Conservation (phyloP, 345 rosid species). For the Salix suchowensis region DNA sequence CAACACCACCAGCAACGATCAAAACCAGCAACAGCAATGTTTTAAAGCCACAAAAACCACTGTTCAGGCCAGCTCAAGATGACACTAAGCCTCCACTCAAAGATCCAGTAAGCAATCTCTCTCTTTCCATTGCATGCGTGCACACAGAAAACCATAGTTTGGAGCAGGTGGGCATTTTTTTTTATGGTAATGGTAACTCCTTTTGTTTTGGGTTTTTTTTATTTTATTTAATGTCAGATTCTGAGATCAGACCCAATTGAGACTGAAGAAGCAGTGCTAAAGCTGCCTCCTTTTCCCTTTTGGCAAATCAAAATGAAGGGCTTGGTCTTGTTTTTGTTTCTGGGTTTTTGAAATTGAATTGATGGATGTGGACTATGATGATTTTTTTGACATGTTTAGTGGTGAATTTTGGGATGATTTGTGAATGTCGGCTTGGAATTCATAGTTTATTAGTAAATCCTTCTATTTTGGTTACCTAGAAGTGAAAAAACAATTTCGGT, state of each 20-base stretch:
- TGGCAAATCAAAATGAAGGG: neutral
- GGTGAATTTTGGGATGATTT: too few species aligned
- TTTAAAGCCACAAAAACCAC: slow-evolving; percentile 40
- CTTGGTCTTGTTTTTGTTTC: too few species aligned
- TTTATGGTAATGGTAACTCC: neutral
- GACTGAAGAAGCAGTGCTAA: slow-evolving; percentile 69
- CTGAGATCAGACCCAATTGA: slow-evolving; percentile 69
- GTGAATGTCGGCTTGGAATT: too few species aligned
- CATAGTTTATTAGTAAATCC: too few species aligned
- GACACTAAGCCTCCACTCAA: slow-evolving; percentile 73
- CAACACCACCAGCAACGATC: neutral
- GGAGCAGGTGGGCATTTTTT: neutral
- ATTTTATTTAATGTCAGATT: slow-evolving; percentile 31
- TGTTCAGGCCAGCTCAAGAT: slow-evolving; percentile 57
- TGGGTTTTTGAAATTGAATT: too few species aligned
- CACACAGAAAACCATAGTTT: too few species aligned
- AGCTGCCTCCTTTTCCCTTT: slow-evolving; percentile 50
- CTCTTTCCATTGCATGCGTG: neutral
- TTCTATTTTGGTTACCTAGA: too few species aligned
- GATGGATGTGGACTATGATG: too few species aligned
- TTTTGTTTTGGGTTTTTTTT: neutral
- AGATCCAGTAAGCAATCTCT: slow-evolving; percentile 49
- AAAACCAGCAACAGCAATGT: neutral
- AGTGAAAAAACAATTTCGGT: too few species aligned
- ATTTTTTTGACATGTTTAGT: too few species aligned